phyloP scores from a whole-genome alignment of 2,329 filamentous ascomycete genomes.

The Sporothrix inflata region DNA sequence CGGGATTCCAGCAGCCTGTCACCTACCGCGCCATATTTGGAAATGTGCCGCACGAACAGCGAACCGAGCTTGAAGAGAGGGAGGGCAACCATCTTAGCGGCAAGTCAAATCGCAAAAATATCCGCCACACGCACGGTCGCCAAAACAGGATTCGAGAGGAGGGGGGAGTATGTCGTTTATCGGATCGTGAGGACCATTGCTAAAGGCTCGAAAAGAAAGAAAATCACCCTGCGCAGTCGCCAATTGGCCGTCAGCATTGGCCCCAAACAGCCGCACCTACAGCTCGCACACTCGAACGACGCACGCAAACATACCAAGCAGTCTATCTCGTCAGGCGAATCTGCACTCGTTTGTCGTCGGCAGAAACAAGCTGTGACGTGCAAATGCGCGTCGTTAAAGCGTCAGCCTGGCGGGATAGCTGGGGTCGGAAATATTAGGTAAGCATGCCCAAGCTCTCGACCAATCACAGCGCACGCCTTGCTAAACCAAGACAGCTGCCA shows the following conservation, averaged over 20 bases:
- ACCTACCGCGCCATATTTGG: constrained; percentile 70
- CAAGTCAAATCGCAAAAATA: background rate
- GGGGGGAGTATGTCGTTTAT: background rate
- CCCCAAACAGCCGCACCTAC: background rate
- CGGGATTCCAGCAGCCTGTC: background rate
- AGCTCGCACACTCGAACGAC: too few species aligned
- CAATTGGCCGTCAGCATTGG: constrained; percentile 4
- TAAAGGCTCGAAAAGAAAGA: background rate
- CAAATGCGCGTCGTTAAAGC: background rate
- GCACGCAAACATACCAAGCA: background rate
- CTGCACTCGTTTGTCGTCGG: constrained; percentile 2
- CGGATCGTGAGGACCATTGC: constrained; percentile 14
- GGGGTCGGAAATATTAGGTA: constrained; percentile 20
- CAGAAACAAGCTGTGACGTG: background rate
- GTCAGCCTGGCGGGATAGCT: constrained; percentile 25
- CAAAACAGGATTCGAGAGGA: background rate
- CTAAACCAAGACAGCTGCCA: background rate
- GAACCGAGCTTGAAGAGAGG: constrained; percentile 69
- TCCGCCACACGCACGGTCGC: background rate
- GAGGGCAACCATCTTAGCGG: constrained; percentile 61
- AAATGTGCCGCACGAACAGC: constrained; percentile 66
- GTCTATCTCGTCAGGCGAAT: background rate
- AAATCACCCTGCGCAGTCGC: background rate
- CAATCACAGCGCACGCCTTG: constrained; percentile 29
- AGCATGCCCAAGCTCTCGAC: background rate